Percentiles rank a stretch among this genome's conserved stretches.
These are phyloP conservation scores for Suhomyces taliae DNA, from an alignment of 1,139 yeast species.

Conservation along the genomic window DNA sequence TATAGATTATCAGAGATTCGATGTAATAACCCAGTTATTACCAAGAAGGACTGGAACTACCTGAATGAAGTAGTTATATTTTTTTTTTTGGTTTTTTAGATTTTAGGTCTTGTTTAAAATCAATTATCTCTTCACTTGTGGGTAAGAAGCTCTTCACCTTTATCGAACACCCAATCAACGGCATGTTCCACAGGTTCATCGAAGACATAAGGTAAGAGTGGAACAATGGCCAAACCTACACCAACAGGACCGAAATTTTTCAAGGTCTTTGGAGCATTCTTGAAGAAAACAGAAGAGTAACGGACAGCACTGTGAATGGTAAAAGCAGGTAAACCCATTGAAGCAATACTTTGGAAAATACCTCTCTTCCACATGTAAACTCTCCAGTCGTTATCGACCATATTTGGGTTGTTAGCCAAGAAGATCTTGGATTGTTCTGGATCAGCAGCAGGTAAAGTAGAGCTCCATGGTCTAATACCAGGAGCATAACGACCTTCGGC, in stretches of 20 bases:
- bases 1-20: too few relatives aligned
- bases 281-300: constrained; percentile 60
- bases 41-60: too few relatives aligned
- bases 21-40: too few relatives aligned
- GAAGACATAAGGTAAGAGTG: constrained; percentile 72
- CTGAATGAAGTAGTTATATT: too few relatives aligned
- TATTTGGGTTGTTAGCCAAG: constrained; percentile 23
- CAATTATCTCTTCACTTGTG: neutral
- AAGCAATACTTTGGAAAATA: constrained; percentile 75
- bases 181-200: constrained; percentile 82
- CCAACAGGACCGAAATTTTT: constrained; percentile 76
- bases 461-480: constrained; percentile 71
- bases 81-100: too few relatives aligned
- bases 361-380: constrained; percentile 67
- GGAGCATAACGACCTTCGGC: constrained; percentile 65
- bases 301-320: constrained; percentile 80
- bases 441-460: constrained; percentile 44
- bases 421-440: constrained; percentile 39
- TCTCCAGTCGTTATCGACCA: constrained; percentile 62
- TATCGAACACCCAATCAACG: constrained; percentile 62
- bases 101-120: neutral
- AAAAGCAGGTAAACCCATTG: constrained; percentile 86
- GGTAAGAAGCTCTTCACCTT: constrained; percentile 42
- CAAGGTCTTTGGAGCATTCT: constrained; percentile 43
- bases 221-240: constrained; percentile 74